A percentile compares a stretch with the other conserved stretches of the same genome.
These are phyloP conservation scores for Stagonosporopsis tanaceti DNA, from an alignment of 2,329 filamentous ascomycete genomes.

Conservation along the genomic window DNA sequence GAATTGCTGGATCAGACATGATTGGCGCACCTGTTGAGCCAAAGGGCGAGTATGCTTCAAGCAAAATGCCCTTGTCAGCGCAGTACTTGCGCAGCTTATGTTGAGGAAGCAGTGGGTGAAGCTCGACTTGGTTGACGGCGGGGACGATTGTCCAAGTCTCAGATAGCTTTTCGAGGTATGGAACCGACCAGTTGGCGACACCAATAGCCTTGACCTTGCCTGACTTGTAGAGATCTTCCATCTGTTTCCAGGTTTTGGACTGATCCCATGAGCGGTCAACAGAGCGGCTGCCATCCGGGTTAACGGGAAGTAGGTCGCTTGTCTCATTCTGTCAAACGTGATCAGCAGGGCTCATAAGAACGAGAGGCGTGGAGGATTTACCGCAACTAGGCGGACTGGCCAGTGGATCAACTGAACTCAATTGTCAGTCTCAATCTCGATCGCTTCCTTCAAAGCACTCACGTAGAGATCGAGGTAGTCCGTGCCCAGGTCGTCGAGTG, in stretches of 20 bases:
- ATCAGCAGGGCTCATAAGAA: neutral
- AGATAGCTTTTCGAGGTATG: conserved; percentile 74
- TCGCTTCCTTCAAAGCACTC: neutral
- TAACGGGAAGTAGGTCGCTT: conserved; percentile 65
- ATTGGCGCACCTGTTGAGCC: conserved; percentile 47
- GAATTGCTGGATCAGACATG: conserved; percentile 52
- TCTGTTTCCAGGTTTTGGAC: conserved; percentile 75
- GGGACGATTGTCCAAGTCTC: conserved; percentile 68
- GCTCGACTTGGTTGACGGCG: conserved; percentile 80
- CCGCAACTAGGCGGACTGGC: neutral
- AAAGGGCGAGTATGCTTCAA: conserved; percentile 77
- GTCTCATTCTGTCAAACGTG: conserved; percentile 54
- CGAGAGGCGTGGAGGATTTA: neutral
- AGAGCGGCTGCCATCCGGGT: conserved; percentile 30
- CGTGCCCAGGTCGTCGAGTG: conserved; percentile 66
- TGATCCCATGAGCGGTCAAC: conserved; percentile 52
- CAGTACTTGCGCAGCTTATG: conserved; percentile 70
- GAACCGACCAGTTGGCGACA: conserved; percentile 82
- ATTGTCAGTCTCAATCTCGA: neutral
- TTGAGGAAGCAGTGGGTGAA: conserved; percentile 63
- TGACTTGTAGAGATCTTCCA: conserved; percentile 71
- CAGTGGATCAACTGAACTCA: neutral
- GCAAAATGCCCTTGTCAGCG: conserved; percentile 73
- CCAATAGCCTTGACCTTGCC: conserved; percentile 80
- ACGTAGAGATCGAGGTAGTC: conserved; percentile 68